A percentile compares a stretch with the other conserved stretches of the same genome.
Conservation (phyloP, 495 filamentous ascomycete genomes). For the Lentithecium fluviatile region DNA sequence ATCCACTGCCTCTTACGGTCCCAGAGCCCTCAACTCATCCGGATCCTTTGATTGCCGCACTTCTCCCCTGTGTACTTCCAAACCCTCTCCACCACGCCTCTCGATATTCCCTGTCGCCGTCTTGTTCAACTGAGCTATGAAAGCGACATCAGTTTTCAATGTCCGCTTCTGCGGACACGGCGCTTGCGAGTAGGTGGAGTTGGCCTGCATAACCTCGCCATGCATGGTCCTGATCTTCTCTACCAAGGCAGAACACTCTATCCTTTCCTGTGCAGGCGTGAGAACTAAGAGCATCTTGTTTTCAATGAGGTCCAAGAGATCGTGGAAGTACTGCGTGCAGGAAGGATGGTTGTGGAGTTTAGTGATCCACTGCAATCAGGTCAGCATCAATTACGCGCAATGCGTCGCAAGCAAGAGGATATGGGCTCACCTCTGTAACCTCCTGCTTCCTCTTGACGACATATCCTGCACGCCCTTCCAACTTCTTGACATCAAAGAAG, state of each 20-base stretch:
- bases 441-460: slow-evolving; percentile 1
- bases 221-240: not conserved
- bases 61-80: not conserved
- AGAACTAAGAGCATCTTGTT: not conserved
- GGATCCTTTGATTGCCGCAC: not conserved
- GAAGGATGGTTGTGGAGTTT: not conserved
- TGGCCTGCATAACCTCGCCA: not conserved
- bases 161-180: not conserved
- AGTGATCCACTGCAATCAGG: not conserved
- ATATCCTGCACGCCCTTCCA: not conserved
- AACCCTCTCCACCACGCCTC: not conserved
- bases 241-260: not conserved
- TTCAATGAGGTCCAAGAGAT: slow-evolving; percentile 6
- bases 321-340: slow-evolving; percentile 6
- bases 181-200: not conserved
- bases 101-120: not conserved
- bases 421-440: not conserved
- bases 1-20: not conserved
- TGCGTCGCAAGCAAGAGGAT: no score
- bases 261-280: not conserved
- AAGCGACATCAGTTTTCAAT: not conserved
- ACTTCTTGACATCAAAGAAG: not conserved
- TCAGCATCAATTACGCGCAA: not conserved
- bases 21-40: not conserved
- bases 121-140: not conserved